These are phyloP conservation scores for Ceratocystis destructans DNA, from an alignment of 2,329 filamentous ascomycete species.

Conservation along the genomic window DNA sequence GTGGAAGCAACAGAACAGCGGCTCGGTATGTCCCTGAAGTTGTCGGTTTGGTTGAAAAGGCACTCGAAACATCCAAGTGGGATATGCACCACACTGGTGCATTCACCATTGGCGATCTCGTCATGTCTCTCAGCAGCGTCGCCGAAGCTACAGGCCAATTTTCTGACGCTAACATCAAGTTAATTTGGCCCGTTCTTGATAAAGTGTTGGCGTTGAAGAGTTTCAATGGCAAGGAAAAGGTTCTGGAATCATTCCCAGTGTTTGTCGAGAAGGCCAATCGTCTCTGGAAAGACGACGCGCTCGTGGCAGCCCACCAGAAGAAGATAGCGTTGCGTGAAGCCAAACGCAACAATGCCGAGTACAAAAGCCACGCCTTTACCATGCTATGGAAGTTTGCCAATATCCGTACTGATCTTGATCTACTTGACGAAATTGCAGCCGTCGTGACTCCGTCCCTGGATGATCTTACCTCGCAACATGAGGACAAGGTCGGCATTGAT, in stretches of 20 bases:
- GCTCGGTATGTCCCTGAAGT: slow-evolving; percentile 78
- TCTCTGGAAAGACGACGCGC: slow-evolving; percentile 41
- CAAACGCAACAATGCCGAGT: slow-evolving; percentile 77
- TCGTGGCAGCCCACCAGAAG: slow-evolving; percentile 51
- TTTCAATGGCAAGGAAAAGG: slow-evolving; percentile 78
- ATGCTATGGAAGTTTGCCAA: slow-evolving; percentile 61
- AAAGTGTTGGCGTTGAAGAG: slow-evolving; percentile 70
- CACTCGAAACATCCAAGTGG: slow-evolving; percentile 75
- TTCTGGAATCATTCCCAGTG: slow-evolving; percentile 64
- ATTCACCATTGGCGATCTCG: slow-evolving; percentile 61
- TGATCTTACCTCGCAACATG: slow-evolving; percentile 35
- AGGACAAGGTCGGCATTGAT: slow-evolving; percentile 58
- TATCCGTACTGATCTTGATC: slow-evolving; percentile 52
- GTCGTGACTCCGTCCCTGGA: slow-evolving; percentile 52
- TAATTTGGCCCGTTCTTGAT: slow-evolving; percentile 72
- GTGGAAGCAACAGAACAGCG: slow-evolving; percentile 70
- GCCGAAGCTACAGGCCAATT: slow-evolving; percentile 45
- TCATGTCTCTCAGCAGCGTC: slow-evolving; percentile 49
- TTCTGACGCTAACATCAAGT: slow-evolving; percentile 43
- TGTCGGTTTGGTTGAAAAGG: slow-evolving; percentile 47
- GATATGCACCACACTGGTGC: slow-evolving; percentile 79
- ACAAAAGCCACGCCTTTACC: slow-evolving; percentile 60
- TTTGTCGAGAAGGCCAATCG: slow-evolving; percentile 54
- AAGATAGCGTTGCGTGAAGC: slow-evolving; percentile 77
- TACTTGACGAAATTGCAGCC: slow-evolving; percentile 52